Evolutionary conservation across 1,284 basidiomycete species (phyloP).

Genomic region (Pholiota adiposa): DNA sequence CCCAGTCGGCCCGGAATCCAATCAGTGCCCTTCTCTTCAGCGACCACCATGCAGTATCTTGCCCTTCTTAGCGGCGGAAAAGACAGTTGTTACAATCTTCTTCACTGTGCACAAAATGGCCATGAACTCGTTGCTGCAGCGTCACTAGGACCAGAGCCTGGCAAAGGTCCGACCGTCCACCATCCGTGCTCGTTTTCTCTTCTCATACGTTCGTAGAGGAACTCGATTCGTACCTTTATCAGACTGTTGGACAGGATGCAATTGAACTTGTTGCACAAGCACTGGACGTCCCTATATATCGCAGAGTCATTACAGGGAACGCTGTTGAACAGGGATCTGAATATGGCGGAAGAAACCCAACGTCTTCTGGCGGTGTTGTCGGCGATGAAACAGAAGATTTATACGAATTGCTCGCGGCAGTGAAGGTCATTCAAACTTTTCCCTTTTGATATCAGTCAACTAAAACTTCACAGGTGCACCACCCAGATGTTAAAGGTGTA

Average conservation of each 20-base stretch:
- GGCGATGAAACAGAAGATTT: constrained; percentile 99
- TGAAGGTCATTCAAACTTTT: constrained; percentile 65
- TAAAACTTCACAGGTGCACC: constrained; percentile 52
- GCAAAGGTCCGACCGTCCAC: constrained; percentile 69
- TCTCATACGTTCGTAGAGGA: constrained; percentile 71
- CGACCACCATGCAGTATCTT: constrained; percentile 83
- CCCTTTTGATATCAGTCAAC: not conserved
- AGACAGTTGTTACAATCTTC: constrained; percentile 95
- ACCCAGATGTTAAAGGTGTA: constrained; percentile 88
- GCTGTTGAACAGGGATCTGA: constrained; percentile 84
- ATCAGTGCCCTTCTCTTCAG: constrained; percentile 18
- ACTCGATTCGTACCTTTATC: constrained; percentile 98
- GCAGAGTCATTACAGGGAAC: constrained; percentile 79
- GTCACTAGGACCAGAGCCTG: constrained; percentile 81
- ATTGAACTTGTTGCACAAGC: constrained; percentile 88
- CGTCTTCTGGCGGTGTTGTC: constrained; percentile 48
- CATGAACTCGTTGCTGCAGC: constrained; percentile 92
- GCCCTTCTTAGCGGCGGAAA: constrained; percentile 97
- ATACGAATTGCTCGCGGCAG: constrained; percentile 72
- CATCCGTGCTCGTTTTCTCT: constrained; percentile 21
- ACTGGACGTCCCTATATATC: constrained; percentile 86
- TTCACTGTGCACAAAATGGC: constrained; percentile 87
- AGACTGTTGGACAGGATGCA: constrained; percentile 96
- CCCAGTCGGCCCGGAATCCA: constrained; percentile 23
- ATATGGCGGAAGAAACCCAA: constrained; percentile 73